Evolutionary conservation across 1,284 basidiomycete genomes (phyloP).

Genomic region (Leccinum solheimii): DNA sequence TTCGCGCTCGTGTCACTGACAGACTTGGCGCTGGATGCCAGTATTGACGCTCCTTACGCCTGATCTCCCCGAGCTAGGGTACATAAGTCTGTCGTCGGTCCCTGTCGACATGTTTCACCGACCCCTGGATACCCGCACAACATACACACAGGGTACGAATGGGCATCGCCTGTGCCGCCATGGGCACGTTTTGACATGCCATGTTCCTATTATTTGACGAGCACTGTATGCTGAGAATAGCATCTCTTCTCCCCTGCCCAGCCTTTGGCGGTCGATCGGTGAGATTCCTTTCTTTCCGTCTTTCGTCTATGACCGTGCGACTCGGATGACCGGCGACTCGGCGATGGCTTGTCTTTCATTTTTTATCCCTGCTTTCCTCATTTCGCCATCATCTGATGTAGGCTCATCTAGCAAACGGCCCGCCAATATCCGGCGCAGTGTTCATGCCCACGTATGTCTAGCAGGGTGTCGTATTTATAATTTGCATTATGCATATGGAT

Average conservation of each 20-base stretch:
- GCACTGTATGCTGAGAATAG: not conserved
- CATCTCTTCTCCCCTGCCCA: not conserved
- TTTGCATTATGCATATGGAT: too few species aligned
- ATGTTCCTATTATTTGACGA: not conserved
- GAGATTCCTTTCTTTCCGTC: too few species aligned
- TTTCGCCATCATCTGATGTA: too few species aligned
- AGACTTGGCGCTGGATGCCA: constrained; percentile 26
- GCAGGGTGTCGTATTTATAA: too few species aligned
- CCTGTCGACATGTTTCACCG: not conserved
- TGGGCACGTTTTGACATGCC: constrained; percentile 21
- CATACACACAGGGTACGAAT: constrained; percentile 27
- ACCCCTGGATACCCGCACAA: not conserved
- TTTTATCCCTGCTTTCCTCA: too few species aligned
- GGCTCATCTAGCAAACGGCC: too few species aligned
- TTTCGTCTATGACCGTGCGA: too few species aligned
- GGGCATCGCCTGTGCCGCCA: constrained; percentile 28
- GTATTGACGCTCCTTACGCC: constrained; percentile 29
- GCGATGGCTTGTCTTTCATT: too few species aligned
- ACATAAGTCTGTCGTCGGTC: not conserved
- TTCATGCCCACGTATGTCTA: too few species aligned
- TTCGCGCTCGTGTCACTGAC: not conserved
- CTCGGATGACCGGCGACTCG: too few species aligned
- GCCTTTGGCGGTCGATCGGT: too few species aligned
- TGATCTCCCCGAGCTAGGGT: constrained; percentile 34
- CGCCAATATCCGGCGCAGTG: too few species aligned